Evolutionary conservation across 2,329 filamentous ascomycete species (phyloP).

Genomic region (Paracoccidioides lutzii): DNA sequence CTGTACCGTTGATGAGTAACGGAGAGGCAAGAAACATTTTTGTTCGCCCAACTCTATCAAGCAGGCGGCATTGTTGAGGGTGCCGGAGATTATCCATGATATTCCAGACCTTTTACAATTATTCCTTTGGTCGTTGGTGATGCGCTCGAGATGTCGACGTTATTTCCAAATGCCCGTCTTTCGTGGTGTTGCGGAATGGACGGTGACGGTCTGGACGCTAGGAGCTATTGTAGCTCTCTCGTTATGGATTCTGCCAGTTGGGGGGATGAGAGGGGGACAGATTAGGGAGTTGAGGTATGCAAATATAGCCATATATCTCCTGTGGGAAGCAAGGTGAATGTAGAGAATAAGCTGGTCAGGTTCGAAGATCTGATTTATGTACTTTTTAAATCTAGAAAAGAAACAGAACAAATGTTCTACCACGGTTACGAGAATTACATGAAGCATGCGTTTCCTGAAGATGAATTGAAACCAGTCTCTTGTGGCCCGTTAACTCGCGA

Average conservation of each 20-base stretch:
- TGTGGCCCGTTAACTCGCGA: conserved; percentile 79
- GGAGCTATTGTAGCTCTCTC: conserved; percentile 20
- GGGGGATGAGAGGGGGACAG: conserved; percentile 25
- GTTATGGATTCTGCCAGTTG: conserved; percentile 23
- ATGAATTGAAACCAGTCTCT: conserved; percentile 78
- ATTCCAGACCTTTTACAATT: conserved; percentile 6
- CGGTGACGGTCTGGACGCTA: conserved; percentile 16
- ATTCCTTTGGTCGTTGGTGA: conserved; percentile 21
- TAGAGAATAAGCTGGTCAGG: background rate
- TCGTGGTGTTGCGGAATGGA: conserved; percentile 2
- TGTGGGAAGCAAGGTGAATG: background rate
- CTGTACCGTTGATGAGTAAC: background rate
- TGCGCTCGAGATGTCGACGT: conserved; percentile 30
- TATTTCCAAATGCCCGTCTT: conserved; percentile 24
- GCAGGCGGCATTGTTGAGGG: background rate
- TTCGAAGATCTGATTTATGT: background rate
- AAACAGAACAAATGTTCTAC: conserved; percentile 67
- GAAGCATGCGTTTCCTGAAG: conserved; percentile 84
- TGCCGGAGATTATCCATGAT: background rate
- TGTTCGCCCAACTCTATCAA: background rate
- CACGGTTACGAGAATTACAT: conserved; percentile 96
- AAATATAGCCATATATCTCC: background rate
- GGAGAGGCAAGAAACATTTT: background rate
- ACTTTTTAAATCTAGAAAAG: conserved; percentile 21
- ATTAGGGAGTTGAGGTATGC: conserved; percentile 26